Evolutionary conservation across 163 green algal species (phyloP), one percentile per base, ranked within the genome.

Genomic region (Scenedesmus sp.): DNA sequence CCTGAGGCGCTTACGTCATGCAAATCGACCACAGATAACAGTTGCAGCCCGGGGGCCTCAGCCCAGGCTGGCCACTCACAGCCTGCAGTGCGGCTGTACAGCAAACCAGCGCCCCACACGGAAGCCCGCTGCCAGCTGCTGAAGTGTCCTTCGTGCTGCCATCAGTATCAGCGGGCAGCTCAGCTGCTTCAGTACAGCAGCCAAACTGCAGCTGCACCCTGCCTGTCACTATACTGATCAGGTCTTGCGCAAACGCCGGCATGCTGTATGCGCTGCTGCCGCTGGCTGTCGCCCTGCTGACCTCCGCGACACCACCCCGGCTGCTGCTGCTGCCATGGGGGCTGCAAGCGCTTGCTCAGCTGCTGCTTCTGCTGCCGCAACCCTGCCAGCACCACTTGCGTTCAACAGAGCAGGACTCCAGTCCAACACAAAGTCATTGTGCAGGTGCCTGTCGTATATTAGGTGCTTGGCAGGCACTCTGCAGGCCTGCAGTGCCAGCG

Each of bases 351-450:
- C 9, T 0, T 26, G 42, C 78, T 56, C 42, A 24, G 26, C 30
- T 18, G 43, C 43, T 33, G 68, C 73, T 12, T 49, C 85, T 73
- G 46, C 44, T 53, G 70, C 65, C 20, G 35, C 13, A 33, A 46
- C 72, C 13, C 79, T 6, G 13, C 43, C 43, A 42, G 42, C 43
- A 6, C 15, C 33, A 73, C 12, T 44, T 73, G 42, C 16, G 12
- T 1, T 65, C 7, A 42, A 26, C 13, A 44, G 3, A 2, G 46
- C 24, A 40, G 61, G 56, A 4, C 20, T 68, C 88, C 88, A 92
- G 35, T 84, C 80, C 16, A 92, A 15, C n/a, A 92, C 88, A 73
- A 92, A 88, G 80, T 92, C 88, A 44, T 92, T 92, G 49, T 92
- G 88, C 42, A 56, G 37, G 20, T 16, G 26, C 42, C 43, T 80